phyloP scores from a whole-genome alignment of 2,329 filamentous ascomycete genomes.

The Xylaria sp. region DNA sequence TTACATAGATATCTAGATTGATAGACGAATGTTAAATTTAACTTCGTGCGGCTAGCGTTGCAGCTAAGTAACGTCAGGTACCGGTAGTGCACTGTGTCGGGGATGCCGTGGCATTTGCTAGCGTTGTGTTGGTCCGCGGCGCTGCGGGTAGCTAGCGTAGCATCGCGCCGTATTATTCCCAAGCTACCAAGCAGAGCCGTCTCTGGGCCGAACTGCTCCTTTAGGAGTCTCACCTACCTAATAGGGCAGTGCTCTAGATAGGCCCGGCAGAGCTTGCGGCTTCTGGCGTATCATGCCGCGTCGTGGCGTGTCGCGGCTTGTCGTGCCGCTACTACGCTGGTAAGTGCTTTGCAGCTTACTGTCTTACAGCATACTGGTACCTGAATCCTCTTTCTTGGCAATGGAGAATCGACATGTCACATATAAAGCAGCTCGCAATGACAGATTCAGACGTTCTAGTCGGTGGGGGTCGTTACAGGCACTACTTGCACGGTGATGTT shows the following conservation, averaged over 20 bases:
- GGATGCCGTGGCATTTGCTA: not conserved
- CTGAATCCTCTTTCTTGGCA: not conserved
- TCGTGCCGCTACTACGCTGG: not conserved
- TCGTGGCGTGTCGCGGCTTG: not conserved
- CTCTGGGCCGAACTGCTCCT: not conserved
- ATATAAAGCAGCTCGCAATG: not conserved
- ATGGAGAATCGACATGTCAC: not conserved
- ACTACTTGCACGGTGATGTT: not conserved
- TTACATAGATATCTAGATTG: not conserved
- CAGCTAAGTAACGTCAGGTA: constrained; percentile 1
- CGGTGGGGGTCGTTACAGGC: not conserved
- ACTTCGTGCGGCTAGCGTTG: not conserved
- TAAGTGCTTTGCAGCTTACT: not conserved
- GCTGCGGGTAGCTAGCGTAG: constrained; percentile 1
- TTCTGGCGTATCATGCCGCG: not conserved
- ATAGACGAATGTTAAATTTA: constrained; percentile 4
- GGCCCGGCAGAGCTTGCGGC: not conserved
- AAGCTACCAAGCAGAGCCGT: not conserved
- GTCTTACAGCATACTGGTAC: not conserved
- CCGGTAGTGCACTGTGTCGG: not conserved
- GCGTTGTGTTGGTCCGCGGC: not conserved
- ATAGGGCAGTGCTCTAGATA: not conserved
- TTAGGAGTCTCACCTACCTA: not conserved
- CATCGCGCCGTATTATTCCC: not conserved
- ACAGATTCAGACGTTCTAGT: not conserved